Evolutionary conservation across 148 eudicot species (phyloP).

Genomic region (Fagopyrum esculentum): DNA sequence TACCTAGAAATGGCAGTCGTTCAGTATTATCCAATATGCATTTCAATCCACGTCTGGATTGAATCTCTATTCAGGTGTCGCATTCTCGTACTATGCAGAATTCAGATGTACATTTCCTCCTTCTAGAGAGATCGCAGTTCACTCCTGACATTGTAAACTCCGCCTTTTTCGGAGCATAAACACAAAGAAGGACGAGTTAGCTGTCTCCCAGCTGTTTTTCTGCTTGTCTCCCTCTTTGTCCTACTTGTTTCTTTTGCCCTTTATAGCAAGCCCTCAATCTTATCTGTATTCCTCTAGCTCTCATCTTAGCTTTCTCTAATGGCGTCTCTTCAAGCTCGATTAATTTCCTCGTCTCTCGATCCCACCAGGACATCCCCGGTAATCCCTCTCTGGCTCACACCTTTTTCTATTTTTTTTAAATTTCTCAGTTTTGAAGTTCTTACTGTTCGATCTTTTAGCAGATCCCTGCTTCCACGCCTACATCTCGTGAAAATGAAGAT

Average conservation of each 20-base stretch:
- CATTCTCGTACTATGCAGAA: too few relatives aligned
- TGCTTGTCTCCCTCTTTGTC: background rate
- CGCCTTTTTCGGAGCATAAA: slow-evolving; percentile 62
- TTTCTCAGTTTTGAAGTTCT: background rate
- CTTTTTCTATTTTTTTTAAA: background rate
- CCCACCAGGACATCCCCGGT: slow-evolving; percentile 24
- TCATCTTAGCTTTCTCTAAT: slow-evolving; percentile 13
- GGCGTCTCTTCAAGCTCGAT: slow-evolving; percentile 39
- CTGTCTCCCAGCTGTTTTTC: slow-evolving; percentile 2
- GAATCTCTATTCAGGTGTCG: too few relatives aligned
- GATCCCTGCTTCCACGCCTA: slow-evolving; percentile 46
- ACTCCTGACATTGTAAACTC: slow-evolving; percentile 52
- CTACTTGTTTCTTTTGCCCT: background rate
- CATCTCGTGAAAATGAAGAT: slow-evolving; percentile 34
- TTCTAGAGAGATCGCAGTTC: background rate
- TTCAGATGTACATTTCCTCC: background rate
- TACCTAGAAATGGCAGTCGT: too few relatives aligned
- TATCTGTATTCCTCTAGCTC: background rate
- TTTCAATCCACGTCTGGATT: too few relatives aligned
- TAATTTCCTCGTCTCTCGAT: slow-evolving; percentile 18
- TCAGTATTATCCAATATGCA: too few relatives aligned
- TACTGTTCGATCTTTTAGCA: slow-evolving; percentile 21
- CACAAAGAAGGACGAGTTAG: background rate
- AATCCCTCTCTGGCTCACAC: slow-evolving; percentile 17
- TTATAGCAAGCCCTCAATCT: background rate